These are phyloP conservation scores for Botrytis tulipae DNA, from an alignment of 2,329 filamentous ascomycete species.

Conservation along the genomic window DNA sequence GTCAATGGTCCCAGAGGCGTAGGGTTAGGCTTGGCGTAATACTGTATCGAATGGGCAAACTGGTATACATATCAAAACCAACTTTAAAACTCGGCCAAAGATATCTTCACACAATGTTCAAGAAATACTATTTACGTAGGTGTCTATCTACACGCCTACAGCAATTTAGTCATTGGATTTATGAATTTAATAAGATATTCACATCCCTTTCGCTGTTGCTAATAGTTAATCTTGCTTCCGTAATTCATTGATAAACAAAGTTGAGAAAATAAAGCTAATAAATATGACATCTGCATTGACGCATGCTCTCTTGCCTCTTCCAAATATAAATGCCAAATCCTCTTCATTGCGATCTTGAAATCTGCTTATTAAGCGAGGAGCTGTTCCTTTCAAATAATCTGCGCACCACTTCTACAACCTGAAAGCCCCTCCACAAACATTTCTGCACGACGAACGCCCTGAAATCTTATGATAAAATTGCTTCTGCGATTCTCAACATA, in stretches of 20 bases:
- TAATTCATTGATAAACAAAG: not conserved
- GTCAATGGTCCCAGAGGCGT: slow-evolving; percentile 40
- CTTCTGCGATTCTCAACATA: slow-evolving; percentile 16
- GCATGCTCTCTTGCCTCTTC: slow-evolving; percentile 20
- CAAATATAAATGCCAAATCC: slow-evolving; percentile 5
- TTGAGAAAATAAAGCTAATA: not conserved
- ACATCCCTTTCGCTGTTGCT: not conserved
- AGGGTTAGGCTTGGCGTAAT: slow-evolving; percentile 41
- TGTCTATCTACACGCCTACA: not conserved
- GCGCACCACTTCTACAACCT: slow-evolving; percentile 18
- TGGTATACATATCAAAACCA: not conserved
- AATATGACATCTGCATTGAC: not conserved
- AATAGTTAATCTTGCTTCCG: not conserved
- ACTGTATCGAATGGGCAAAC: not conserved
- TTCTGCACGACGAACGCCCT: slow-evolving; percentile 8
- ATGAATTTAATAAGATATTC: not conserved
- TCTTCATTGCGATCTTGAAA: slow-evolving; percentile 13
- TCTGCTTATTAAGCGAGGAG: slow-evolving; percentile 20
- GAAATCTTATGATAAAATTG: slow-evolving; percentile 13
- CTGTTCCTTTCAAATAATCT: slow-evolving; percentile 22
- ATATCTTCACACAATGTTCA: not conserved
- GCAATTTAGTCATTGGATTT: not conserved
- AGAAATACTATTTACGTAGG: not conserved
- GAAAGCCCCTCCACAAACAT: slow-evolving; percentile 18
- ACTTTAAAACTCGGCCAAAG: not conserved